Conservation (phyloP, 2,329 filamentous ascomycete species). For the Trichoderma sp. region DNA sequence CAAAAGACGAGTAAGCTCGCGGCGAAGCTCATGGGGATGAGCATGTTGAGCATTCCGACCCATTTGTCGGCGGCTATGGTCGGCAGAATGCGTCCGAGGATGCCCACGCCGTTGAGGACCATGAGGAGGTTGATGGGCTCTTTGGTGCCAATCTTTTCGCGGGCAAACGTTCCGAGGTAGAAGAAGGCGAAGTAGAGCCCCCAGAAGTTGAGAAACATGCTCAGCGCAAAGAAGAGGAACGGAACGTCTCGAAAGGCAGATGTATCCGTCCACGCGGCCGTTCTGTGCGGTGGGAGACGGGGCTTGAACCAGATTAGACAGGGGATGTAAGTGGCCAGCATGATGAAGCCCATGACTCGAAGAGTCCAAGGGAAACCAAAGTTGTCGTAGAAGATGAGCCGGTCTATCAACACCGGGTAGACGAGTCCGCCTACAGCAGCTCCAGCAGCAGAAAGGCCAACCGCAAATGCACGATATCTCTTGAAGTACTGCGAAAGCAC, state of each 20-base stretch:
- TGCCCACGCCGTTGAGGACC: constrained; percentile 51
- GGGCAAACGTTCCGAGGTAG: not conserved
- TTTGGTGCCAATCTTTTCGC: not conserved
- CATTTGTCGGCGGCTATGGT: constrained; percentile 15
- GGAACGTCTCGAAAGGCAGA: constrained; percentile 1
- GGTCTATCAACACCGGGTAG: not conserved
- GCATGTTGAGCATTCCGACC: constrained; percentile 18
- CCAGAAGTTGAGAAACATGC: constrained; percentile 12
- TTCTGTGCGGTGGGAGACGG: not conserved
- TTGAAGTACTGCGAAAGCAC: constrained; percentile 9
- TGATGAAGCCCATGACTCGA: constrained; percentile 3
- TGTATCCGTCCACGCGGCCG: not conserved
- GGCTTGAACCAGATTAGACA: constrained; percentile 11
- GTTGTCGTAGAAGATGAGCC: not conserved
- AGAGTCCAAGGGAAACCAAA: constrained; percentile 7
- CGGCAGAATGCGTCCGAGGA: constrained; percentile 34
- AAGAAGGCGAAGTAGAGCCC: constrained; percentile 9
- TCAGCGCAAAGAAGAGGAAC: not conserved
- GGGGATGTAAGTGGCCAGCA: constrained; percentile 3
- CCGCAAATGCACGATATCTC: not conserved
- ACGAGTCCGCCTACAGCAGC: constrained; percentile 4
- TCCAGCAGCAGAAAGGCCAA: not conserved
- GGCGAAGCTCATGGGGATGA: constrained; percentile 10
- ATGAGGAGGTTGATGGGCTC: constrained; percentile 40
- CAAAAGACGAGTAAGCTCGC: constrained; percentile 8